Percentiles rank a stretch among this genome's conserved stretches.
Conservation (phyloP, 768 basidiomycete genomes). For the Paxillus involutus region DNA sequence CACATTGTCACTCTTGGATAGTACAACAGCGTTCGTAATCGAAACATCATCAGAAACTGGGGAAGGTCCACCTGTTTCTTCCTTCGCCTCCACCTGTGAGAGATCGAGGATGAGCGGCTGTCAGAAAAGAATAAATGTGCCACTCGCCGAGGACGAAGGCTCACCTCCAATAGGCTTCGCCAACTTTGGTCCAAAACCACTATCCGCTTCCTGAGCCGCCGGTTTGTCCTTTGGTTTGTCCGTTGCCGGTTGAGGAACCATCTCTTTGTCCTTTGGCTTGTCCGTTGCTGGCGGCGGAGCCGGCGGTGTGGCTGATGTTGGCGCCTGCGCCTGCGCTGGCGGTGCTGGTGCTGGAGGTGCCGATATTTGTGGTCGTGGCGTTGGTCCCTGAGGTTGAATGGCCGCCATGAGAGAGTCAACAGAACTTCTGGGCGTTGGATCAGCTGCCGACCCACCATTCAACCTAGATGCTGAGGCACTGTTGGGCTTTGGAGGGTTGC, state of each 20-base stretch:
- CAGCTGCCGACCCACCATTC: slow-evolving; percentile 32
- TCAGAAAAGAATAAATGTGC: too few species aligned
- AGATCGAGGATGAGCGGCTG: slow-evolving; percentile 23
- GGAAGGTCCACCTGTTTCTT: neutral
- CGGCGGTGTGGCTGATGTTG: neutral
- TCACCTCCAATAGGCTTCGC: too few species aligned
- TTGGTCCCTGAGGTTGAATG: slow-evolving; percentile 10
- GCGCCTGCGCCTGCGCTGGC: neutral
- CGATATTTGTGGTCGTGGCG: neutral
- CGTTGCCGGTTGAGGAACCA: neutral
- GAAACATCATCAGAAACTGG: slow-evolving; percentile 12
- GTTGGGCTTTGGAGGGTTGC: slow-evolving; percentile 20
- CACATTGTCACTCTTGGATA: slow-evolving; percentile 24
- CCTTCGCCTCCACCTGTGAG: slow-evolving; percentile 15
- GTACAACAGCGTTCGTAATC: slow-evolving; percentile 28
- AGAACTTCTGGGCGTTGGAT: slow-evolving; percentile 17
- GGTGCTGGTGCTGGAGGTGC: neutral
- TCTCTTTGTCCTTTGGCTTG: slow-evolving; percentile 10
- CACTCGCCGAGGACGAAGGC: too few species aligned
- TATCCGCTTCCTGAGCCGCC: neutral
- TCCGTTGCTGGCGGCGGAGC: slow-evolving; percentile 1
- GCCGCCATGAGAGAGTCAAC: slow-evolving; percentile 20
- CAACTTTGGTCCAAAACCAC: neutral
- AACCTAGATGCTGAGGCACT: slow-evolving; percentile 19
- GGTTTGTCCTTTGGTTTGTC: slow-evolving; percentile 11